Evolutionary conservation across 2,329 filamentous ascomycete species (phyloP), one percentile per base, ranked within the genome.

Genomic region (Penicillium sp.): DNA sequence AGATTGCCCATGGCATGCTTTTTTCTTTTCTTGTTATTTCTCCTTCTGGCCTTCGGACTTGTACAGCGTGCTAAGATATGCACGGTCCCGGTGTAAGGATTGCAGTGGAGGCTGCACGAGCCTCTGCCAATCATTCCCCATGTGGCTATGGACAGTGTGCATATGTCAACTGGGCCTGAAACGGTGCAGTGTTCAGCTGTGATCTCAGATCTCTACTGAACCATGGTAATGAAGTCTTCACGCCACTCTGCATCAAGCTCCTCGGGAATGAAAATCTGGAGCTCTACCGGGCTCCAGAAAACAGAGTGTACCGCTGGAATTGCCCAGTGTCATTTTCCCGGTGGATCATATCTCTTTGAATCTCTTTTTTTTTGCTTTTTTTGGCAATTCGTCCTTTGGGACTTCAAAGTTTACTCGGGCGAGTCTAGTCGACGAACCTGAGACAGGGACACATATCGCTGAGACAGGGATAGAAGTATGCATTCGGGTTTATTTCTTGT

Each of bases 151-250:
- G 18, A 18, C 18, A 18, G 18, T 42, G 48, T 53, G 55, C 53
- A 59, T 54, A 51, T 58, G 53, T 59, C 51, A 54, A 51, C 38
- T 34, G 42, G 39, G 45, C 36, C 31, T 40, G 27, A 40, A 53
- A 16, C 36, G 24, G 46, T 22, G 2, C 49, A 27, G 16, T 43
- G 18, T 2, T 18, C 18, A 18, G 18, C 18, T 18, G 18, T 18
- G 18, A 32, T 51, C 32, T 34, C 11, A 29, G 11, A 38, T 36
- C 38, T 51, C 45, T 58, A 39, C 24, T 14, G 1, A 34, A 2
- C 44, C 38, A 48, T 48, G 38, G 49, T 18, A 8, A 27, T 8
- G 27, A 14, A 38, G 22, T 13, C 22, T 31, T 22, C 14, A 47
- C 43, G 39, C 24, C 43, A 34, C 32, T 34, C 4, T 10, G 8